Conservation (phyloP, 352 stramenopile genomes). For the Nothophytophthora sp. region DNA sequence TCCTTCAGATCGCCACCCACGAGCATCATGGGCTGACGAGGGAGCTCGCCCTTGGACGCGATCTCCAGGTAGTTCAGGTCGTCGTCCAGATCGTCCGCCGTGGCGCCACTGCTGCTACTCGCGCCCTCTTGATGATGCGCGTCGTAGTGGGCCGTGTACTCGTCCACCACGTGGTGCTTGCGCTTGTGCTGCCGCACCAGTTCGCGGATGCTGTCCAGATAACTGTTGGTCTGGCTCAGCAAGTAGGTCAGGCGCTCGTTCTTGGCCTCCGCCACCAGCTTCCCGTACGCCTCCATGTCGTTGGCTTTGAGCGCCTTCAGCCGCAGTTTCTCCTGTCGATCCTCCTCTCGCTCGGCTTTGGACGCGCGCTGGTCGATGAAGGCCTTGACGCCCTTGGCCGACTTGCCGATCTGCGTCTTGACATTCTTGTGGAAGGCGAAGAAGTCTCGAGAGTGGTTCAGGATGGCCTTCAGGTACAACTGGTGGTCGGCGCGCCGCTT, state of each 20-base stretch:
- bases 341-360: conserved; percentile 84
- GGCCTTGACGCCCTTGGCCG: conserved; percentile 66
- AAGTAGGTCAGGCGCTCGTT: conserved; percentile 98
- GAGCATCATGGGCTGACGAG: conserved; percentile 95
- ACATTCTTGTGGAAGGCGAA: conserved; percentile 88
- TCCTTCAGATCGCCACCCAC: conserved; percentile 96
- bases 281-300: conserved; percentile 98
- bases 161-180: conserved; percentile 71
- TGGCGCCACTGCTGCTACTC: too few species aligned
- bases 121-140: conserved; percentile 30
- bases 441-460: conserved; percentile 87
- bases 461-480: conserved; percentile 75
- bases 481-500: conserved; percentile 77
- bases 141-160: conserved; percentile 38
- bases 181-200: conserved; percentile 91
- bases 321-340: conserved; percentile 86
- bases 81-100: conserved; percentile 57
- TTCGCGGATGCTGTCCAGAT: conserved; percentile 95
- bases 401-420: conserved; percentile 72
- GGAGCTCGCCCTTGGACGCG: conserved; percentile 81
- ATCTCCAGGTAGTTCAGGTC: conserved; percentile 88
- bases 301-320: conserved; percentile 93
- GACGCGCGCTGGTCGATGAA: conserved; percentile 78
- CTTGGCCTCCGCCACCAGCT: conserved; percentile 97
- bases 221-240: conserved; percentile 96